Evolutionary conservation across 2,329 filamentous ascomycete species (phyloP), one percentile per base, ranked within the genome.

Genomic region (Plenodomus lindquistii): DNA sequence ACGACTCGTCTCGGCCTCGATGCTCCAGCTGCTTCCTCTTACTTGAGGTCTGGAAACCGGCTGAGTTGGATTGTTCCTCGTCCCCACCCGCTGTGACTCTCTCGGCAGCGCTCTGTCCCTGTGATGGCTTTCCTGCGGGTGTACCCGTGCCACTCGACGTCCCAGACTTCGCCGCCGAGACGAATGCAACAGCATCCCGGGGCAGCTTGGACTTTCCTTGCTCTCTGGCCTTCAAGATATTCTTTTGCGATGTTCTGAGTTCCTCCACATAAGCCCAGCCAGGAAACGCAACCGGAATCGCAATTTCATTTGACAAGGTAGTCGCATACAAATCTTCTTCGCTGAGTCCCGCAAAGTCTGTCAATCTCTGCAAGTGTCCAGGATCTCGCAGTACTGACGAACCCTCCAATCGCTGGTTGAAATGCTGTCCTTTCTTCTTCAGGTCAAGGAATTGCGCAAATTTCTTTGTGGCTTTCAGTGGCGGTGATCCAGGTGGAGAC

Each of bases 381-480:
- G 89, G 89, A 65, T 93, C 93, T 42, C 83, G 82, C 49, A 92
- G 75, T 7, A 87, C 83, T 0, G 81, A 73, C 0, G 86, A 88
- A 48, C 80, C 79, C 29, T 87, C 82, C 8, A 94, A 76, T 52
- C 87, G 85, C 60, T 84, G 78, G 69, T 94, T 92, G 78, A 93
- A 93, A 72, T 94, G 89, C 15, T 85, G 79, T 4, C 86, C 86
- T 54, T 86, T 83, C 63, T 83, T 85, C 74, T 94, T 94, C n/a
- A 93, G 79, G 38, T 83, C 79, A 0, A 93, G 80, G 57, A 94
- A 93, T 50, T 85, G 83, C 54, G 84, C 80, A 59, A 93, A 87
- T 61, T 90, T 91, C 57, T 81, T 79, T 42, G 81, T 85, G 11
- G 85, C 64, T 34, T 59, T 62, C 36, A 72, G 69, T 17, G 73